Conservation (phyloP, 495 filamentous ascomycete genomes). For the Podospora bellae-mahoneyi region DNA sequence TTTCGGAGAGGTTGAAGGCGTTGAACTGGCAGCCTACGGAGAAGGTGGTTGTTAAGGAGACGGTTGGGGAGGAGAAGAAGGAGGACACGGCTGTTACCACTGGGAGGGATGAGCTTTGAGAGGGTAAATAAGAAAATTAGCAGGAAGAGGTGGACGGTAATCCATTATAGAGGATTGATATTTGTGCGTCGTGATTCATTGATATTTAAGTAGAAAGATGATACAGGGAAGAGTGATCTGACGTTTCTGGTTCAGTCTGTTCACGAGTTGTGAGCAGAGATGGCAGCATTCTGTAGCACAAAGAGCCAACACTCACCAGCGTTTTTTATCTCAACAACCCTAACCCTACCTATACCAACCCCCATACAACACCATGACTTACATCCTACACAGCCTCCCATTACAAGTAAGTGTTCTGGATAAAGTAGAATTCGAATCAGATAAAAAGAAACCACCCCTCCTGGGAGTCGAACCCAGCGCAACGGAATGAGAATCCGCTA, state of each 20-base stretch:
- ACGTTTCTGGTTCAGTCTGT: neutral
- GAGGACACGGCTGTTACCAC: slow-evolving; percentile 36
- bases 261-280: too few species aligned
- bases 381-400: too few species aligned
- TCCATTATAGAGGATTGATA: neutral
- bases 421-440: neutral
- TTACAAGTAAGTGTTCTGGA: too few species aligned
- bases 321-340: too few species aligned
- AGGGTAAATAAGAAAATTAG: neutral
- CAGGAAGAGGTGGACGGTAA: neutral
- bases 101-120: slow-evolving; percentile 39
- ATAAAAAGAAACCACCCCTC: slow-evolving; percentile 1
- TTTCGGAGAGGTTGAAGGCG: slow-evolving; percentile 87
- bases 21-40: slow-evolving; percentile 65
- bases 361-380: too few species aligned
- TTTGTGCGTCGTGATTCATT: neutral
- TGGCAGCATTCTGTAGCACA: too few species aligned
- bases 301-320: too few species aligned
- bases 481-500: slow-evolving; percentile 16
- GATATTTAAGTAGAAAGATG: neutral
- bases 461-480: slow-evolving; percentile 14
- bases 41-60: slow-evolving; percentile 44
- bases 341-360: too few species aligned
- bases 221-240: neutral
- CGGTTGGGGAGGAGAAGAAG: slow-evolving; percentile 26